A percentile compares a stretch with the other conserved stretches of the same genome.
phyloP scores from a whole-genome alignment of 164 flowering plant genomes.

The Umbilicus rupestris region DNA sequence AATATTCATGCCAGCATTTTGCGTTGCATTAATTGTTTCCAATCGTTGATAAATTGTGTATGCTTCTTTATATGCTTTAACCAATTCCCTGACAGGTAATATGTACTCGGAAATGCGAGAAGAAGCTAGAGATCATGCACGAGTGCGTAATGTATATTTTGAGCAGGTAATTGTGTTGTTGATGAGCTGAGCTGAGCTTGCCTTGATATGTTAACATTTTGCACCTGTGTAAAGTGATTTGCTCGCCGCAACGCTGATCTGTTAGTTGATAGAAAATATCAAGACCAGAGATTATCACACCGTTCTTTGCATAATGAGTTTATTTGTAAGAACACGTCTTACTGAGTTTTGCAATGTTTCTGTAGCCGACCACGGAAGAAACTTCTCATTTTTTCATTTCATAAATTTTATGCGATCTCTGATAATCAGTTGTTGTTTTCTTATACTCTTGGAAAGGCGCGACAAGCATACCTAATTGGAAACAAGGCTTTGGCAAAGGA shows the following conservation, averaged over 20 bases:
- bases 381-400: background rate
- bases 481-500: slow-evolving; percentile 94
- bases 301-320: too few relatives aligned
- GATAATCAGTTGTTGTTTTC: background rate
- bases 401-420: background rate
- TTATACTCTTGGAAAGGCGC: slow-evolving; percentile 38
- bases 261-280: too few relatives aligned
- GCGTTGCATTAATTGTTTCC: slow-evolving; percentile 11
- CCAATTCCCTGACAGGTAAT: slow-evolving; percentile 69
- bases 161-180: slow-evolving; percentile 61
- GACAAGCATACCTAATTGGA: slow-evolving; percentile 80
- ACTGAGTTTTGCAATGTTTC: background rate
- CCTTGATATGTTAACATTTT: too few relatives aligned
- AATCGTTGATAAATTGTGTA: background rate
- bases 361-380: background rate
- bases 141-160: slow-evolving; percentile 79
- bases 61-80: slow-evolving; percentile 8
- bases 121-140: slow-evolving; percentile 96
- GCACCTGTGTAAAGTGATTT: too few relatives aligned
- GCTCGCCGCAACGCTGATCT: too few relatives aligned
- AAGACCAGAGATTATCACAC: too few relatives aligned
- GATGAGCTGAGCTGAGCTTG: background rate
- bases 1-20: slow-evolving; percentile 26
- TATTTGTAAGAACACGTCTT: too few relatives aligned
- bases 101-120: slow-evolving; percentile 85